Base-by-base conservation (phyloP, 2,329 filamentous ascomycete species). In the Beauveria pseudobassiana region DNA sequence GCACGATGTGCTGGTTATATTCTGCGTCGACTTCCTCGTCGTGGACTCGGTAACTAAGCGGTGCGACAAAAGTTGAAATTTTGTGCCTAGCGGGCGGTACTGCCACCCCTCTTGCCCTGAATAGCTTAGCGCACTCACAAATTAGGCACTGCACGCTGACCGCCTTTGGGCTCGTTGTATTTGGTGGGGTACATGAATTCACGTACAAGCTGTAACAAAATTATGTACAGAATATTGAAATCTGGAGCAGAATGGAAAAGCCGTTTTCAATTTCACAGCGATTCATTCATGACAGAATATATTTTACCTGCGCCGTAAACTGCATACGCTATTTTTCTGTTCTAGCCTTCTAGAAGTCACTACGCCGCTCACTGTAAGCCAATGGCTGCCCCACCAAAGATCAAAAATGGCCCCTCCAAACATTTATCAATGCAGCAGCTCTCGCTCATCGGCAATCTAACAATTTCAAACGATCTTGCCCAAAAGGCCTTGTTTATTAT, bases 71-170 rank as follows among this genome's bases (percentile, higher is more conserved):
- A 62, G 56, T 62, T 60, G 64, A 65, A 67, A 64, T 65, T 64
- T 65, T 67, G 59, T 65, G 63, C 43, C 59, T 63, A 56, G 40
- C n/a, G 38, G 62, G 64, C 57, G 46, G 63, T 65, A 74, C 71
- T 71, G 68, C 67, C 70, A 72, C 71, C 72, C 74, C 73, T 73
- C 73, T 67, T 70, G 63, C 68, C 64, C 1, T 20, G 66, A 66
- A 30, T 5, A 67, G 72, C 34, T 67, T 73, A 73, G 73, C 61
- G 68, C 34, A 8, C 3, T 10, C 7, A 12, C 51, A 34, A 28
- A n/a, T 46, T 60, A 61, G 50, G 28, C 45, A 46, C 57, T 55
- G 53, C 53, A 57, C 24, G n/a, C 64, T 71, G 69, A 75, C 72
- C 73, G 71, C 72, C 65, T 71, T 73, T 62, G 54, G n/a, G 3